Conservation (phyloP, 2,329 filamentous ascomycete species). For the Botrytis medusae region DNA sequence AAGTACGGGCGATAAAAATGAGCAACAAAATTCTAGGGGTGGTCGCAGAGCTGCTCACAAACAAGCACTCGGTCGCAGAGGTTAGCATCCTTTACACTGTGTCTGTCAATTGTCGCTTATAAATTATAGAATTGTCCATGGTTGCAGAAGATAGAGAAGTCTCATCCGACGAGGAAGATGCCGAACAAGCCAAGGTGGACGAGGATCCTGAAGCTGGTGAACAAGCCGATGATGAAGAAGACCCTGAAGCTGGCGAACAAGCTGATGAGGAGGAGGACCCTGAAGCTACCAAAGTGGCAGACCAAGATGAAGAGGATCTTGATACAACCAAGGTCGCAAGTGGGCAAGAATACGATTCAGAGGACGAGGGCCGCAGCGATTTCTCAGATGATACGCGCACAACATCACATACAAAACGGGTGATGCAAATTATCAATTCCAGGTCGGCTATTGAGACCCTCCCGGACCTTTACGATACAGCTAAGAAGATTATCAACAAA, state of each 20-base stretch:
- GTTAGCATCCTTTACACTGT: slow-evolving; percentile 20
- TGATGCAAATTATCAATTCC: slow-evolving; percentile 40
- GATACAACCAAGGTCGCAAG: slow-evolving; percentile 13
- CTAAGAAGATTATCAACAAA: slow-evolving; percentile 42
- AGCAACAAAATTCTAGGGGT: not conserved
- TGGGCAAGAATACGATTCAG: not conserved
- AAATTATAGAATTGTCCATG: slow-evolving; percentile 33
- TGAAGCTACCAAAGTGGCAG: slow-evolving; percentile 18
- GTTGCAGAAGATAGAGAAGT: slow-evolving; percentile 33
- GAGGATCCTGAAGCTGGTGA: not conserved
- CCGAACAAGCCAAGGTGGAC: not conserved
- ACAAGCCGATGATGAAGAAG: not conserved
- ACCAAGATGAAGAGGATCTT: slow-evolving; percentile 21
- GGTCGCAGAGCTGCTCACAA: slow-evolving; percentile 20
- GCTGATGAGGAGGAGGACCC: slow-evolving; percentile 20
- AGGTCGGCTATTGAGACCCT: slow-evolving; percentile 43
- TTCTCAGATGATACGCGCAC: slow-evolving; percentile 34
- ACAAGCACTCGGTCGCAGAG: slow-evolving; percentile 17
- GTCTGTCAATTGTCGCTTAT: slow-evolving; percentile 19
- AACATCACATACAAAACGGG: slow-evolving; percentile 29
- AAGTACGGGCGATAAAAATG: slow-evolving; percentile 30
- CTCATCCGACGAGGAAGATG: not conserved
- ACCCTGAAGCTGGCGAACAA: not conserved
- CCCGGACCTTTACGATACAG: slow-evolving; percentile 41
- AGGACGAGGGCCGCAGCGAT: not conserved